Evolutionary conservation across 78 protist genomes (phyloP), one percentile per base, ranked within the genome.

Genomic region (Dictyostelium intermedium): DNA sequence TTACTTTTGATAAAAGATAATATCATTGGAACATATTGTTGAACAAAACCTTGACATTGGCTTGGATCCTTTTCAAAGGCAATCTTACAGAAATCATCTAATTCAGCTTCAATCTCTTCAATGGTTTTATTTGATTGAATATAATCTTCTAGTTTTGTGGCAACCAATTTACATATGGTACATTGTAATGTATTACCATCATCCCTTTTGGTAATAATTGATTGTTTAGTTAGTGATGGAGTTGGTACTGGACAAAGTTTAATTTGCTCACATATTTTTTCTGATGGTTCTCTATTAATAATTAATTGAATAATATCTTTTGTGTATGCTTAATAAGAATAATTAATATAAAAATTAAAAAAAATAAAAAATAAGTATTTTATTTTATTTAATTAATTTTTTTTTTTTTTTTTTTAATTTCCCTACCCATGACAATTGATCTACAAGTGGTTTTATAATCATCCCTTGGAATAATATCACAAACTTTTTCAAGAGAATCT

Each of bases 21-120:
- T 32, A 86, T 76, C 47, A 41, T 34, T 32, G 92, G 83, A 39
- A 77, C 92, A 39, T 76, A 73, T 30, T 32, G 41, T 27, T 73
- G 66, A 39, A 76, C 83, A 43, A 77, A 16, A 10, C n/a, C 27
- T 47, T 74, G 32, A 37, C 92, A 86, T 37, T 73, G 74, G 27
- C 78, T 74, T 13, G 43, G n/a, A 2, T 18, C 53, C 8, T 81
- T 81, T 16, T 76, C 16, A 8, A 23, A 18, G 6, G 35, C 35
- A 56, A 56, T 20, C 20, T 56, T 56, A 43, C 92, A 86, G 1
- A 20, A 83, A 35, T 86, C 56, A 13, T 53, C 53, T 45, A 86
- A 76, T 25, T 76, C 32, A 11, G 47, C n/a, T 5, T 76, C 78
- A 34, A 86, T 56, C 43, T 86, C 76, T 11, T 27, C 16, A 56